These are phyloP conservation scores for Talaromyces sp. DNA, from an alignment of 2,329 filamentous ascomycete genomes.

Conservation along the genomic window DNA sequence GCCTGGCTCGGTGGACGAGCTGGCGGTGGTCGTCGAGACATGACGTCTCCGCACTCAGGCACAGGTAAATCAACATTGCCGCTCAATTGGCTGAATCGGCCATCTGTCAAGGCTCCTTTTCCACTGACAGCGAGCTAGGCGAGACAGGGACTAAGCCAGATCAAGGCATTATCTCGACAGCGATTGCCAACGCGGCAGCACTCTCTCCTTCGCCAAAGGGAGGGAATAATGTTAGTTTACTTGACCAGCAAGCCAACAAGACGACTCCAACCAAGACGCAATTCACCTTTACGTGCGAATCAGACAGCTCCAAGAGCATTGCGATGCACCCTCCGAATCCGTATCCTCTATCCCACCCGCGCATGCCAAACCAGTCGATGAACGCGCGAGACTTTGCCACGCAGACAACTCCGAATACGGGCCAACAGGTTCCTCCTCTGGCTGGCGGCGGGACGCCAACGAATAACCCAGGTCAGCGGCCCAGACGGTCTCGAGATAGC, in stretches of 20 bases:
- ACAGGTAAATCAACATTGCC: constrained; percentile 27
- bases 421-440: constrained; percentile 24
- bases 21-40: constrained; percentile 43
- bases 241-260: constrained; percentile 65
- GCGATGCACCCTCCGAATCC: constrained; percentile 63
- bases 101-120: background rate
- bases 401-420: constrained; percentile 51
- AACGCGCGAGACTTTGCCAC: constrained; percentile 42
- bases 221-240: constrained; percentile 72
- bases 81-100: background rate
- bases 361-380: constrained; percentile 15
- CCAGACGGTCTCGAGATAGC: constrained; percentile 61
- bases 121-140: constrained; percentile 27
- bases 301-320: constrained; percentile 74
- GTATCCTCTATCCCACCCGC: constrained; percentile 34
- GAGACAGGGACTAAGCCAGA: constrained; percentile 39
- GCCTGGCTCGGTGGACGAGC: constrained; percentile 49
- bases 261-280: constrained; percentile 70
- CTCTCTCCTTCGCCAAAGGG: constrained; percentile 56
- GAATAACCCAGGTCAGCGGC: constrained; percentile 53
- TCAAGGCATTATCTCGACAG: constrained; percentile 84
- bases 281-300: constrained; percentile 95
- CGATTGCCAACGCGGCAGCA: constrained; percentile 83
- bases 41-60: constrained; percentile 39
- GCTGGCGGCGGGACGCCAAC: constrained; percentile 35